Conservation (phyloP, 2,329 filamentous ascomycete species). For the Gyromitra esculenta region DNA sequence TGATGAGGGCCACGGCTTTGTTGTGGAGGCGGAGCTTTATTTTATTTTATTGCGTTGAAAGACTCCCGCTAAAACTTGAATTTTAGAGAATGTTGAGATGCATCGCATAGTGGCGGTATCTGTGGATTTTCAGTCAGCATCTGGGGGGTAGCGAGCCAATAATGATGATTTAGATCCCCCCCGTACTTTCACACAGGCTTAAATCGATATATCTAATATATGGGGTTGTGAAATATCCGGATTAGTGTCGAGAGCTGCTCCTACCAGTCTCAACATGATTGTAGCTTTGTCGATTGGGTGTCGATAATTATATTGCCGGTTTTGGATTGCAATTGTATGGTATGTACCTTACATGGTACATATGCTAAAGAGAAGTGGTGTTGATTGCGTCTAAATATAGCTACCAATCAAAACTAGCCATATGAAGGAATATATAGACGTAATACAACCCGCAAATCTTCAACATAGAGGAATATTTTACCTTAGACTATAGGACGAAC, state of each 20-base stretch:
- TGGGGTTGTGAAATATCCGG: neutral
- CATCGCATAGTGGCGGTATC: constrained; percentile 1
- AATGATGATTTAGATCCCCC: neutral
- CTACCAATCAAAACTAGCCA: neutral
- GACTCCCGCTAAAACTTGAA: neutral
- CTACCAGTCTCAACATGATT: neutral
- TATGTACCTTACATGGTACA: neutral
- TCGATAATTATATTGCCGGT: constrained; percentile 1
- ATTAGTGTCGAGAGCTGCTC: neutral
- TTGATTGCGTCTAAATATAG: constrained; percentile 24
- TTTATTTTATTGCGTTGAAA: neutral
- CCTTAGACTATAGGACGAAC: neutral
- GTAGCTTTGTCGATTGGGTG: neutral
- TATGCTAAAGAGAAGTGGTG: neutral
- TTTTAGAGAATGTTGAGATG: neutral
- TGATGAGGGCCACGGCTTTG: constrained; percentile 15
- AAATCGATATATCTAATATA: neutral
- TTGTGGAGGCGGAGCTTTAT: constrained; percentile 22
- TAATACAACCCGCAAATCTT: neutral
- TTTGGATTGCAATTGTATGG: neutral
- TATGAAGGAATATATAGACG: neutral
- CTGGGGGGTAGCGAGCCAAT: neutral
- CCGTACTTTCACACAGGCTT: neutral
- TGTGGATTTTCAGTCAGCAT: neutral
- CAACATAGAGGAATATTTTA: neutral